phyloP scores from a whole-genome alignment of 2,329 filamentous ascomycete genomes.

The Pseudogymnoascus sp. region DNA sequence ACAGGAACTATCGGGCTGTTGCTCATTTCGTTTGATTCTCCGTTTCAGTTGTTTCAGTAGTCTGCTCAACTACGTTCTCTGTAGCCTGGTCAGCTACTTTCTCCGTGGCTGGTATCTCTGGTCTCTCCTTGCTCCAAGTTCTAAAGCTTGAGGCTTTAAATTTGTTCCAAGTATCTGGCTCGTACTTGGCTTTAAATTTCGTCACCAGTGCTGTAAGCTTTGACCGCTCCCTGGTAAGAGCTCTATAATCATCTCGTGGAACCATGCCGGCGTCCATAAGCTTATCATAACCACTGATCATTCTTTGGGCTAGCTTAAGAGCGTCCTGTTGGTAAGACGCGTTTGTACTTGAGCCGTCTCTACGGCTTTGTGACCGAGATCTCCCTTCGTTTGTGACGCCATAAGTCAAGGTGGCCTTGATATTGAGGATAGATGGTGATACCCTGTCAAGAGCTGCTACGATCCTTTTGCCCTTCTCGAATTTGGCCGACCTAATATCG shows the following conservation, averaged over 20 bases:
- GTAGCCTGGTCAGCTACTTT: neutral
- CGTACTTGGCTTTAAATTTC: conserved; percentile 20
- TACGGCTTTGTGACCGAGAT: neutral
- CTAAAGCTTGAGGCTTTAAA: conserved; percentile 20
- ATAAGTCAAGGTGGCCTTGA: conserved; percentile 22
- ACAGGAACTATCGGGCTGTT: neutral
- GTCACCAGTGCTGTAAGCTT: conserved; percentile 32
- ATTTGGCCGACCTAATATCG: conserved; percentile 28
- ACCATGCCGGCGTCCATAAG: conserved; percentile 25
- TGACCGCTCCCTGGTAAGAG: conserved; percentile 22
- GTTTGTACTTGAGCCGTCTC: neutral
- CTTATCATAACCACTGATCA: conserved; percentile 29
- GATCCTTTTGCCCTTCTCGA: conserved; percentile 44
- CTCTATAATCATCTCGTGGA: conserved; percentile 13
- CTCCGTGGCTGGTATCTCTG: conserved; percentile 8
- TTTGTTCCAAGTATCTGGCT: conserved; percentile 6
- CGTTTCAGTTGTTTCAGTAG: neutral
- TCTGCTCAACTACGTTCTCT: neutral
- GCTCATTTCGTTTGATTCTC: neutral
- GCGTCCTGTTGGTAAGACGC: conserved; percentile 15
- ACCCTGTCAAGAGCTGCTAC: conserved; percentile 42
- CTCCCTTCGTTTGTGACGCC: conserved; percentile 13
- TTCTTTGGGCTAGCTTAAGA: conserved; percentile 22
- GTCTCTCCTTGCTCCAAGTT: conserved; percentile 20
- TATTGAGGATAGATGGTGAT: conserved; percentile 21